phyloP scores from a whole-genome alignment of 495 filamentous ascomycete species.

The Hypoxylon crocopeplum region DNA sequence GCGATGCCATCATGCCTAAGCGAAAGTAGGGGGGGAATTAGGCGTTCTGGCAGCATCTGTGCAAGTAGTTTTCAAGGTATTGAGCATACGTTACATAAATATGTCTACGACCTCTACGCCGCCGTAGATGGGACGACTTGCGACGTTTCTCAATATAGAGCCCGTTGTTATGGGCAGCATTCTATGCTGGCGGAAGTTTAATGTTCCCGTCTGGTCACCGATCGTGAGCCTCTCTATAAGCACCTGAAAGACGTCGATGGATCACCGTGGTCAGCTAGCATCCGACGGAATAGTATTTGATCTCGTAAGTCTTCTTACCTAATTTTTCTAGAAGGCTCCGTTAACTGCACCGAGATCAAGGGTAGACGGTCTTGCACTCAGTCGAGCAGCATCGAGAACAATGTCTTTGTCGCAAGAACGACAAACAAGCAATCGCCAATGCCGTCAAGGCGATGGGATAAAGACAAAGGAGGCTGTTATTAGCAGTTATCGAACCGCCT shows the following conservation, averaged over 20 bases:
- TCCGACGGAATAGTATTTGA: background rate
- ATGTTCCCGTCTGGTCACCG: background rate
- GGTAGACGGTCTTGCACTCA: slow-evolving; percentile 13
- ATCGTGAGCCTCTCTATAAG: slow-evolving; percentile 15
- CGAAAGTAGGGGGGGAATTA: slow-evolving; percentile 1
- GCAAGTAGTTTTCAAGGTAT: slow-evolving; percentile 39
- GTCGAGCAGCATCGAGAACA: slow-evolving; percentile 31
- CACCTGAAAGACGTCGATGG: background rate
- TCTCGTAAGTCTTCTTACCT: slow-evolving; percentile 19
- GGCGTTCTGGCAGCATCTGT: slow-evolving; percentile 37
- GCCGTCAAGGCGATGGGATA: background rate
- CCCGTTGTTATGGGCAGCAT: slow-evolving; percentile 15
- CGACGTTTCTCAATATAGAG: slow-evolving; percentile 42
- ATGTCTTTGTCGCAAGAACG: slow-evolving; percentile 20
- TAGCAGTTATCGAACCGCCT: background rate
- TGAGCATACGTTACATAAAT: slow-evolving; percentile 41
- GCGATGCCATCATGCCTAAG: slow-evolving; percentile 12
- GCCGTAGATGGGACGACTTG: slow-evolving; percentile 35
- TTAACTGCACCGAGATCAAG: slow-evolving; percentile 11
- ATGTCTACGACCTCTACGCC: slow-evolving; percentile 33
- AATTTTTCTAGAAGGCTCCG: slow-evolving; percentile 12
- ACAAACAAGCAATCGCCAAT: background rate
- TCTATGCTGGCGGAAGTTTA: slow-evolving; percentile 15
- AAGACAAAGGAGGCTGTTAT: slow-evolving; percentile 17
- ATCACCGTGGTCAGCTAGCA: background rate